Conservation (phyloP, 2,329 filamentous ascomycete genomes). For the Sphaerulina populicola region DNA sequence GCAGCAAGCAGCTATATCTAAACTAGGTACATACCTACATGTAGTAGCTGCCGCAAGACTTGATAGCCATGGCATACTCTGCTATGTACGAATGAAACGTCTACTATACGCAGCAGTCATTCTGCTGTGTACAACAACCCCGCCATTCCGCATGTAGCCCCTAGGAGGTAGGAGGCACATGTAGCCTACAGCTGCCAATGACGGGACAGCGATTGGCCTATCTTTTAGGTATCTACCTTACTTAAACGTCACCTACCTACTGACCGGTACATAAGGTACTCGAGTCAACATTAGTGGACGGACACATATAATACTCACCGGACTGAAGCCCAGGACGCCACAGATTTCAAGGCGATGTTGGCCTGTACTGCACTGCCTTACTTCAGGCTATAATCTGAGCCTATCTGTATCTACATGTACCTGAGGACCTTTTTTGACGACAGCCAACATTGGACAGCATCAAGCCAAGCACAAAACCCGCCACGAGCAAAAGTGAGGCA, state of each 20-base stretch:
- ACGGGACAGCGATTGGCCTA: background rate
- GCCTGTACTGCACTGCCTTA: no score
- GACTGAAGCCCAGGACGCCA: slow-evolving; percentile 4
- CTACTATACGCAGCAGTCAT: background rate
- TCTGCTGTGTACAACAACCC: background rate
- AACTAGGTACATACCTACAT: no score
- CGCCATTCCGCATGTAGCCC: background rate
- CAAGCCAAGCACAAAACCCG: background rate
- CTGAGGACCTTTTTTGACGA: no score
- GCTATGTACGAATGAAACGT: background rate
- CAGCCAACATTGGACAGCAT: background rate
- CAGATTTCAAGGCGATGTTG: background rate
- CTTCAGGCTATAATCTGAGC: background rate
- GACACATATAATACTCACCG: background rate
- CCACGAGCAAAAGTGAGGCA: background rate
- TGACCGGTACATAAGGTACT: no score
- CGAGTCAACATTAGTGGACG: background rate
- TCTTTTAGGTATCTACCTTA: slow-evolving; percentile 4
- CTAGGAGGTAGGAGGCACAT: no score
- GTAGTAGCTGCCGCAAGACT: background rate
- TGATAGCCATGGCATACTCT: background rate
- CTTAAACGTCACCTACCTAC: background rate
- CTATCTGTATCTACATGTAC: background rate
- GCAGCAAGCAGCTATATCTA: background rate
- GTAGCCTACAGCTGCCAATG: slow-evolving; percentile 2